These are phyloP conservation scores for Trichoderma orchidacearum DNA, from an alignment of 495 filamentous ascomycete species.

Conservation along the genomic window DNA sequence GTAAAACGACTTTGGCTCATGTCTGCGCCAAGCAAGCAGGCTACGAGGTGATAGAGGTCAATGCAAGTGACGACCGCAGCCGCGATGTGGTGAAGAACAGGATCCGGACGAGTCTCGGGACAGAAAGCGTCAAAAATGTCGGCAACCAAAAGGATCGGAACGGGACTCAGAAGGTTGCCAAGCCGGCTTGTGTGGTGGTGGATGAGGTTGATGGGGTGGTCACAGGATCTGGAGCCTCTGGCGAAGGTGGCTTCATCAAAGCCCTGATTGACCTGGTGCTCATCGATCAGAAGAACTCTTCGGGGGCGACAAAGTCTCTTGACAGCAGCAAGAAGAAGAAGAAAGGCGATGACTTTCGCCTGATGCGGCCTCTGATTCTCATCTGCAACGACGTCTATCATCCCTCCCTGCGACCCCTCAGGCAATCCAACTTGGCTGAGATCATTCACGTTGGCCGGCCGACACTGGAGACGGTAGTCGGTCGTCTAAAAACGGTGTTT, in stretches of 20 bases:
- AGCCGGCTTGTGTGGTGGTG: constrained; percentile 83
- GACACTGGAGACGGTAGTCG: constrained; percentile 72
- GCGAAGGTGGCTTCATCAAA: constrained; percentile 82
- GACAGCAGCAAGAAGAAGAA: constrained; percentile 29
- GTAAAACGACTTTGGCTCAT: constrained; percentile 93
- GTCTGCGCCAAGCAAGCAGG: constrained; percentile 91
- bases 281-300: constrained; percentile 69
- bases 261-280: constrained; percentile 81
- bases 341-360: constrained; percentile 69
- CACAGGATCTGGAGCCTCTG: constrained; percentile 52
- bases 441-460: constrained; percentile 88
- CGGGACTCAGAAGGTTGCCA: constrained; percentile 59
- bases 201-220: constrained; percentile 96
- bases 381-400: constrained; percentile 99
- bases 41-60: constrained; percentile 87
- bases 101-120: constrained; percentile 77
- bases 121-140: constrained; percentile 80
- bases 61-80: constrained; percentile 70
- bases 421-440: constrained; percentile 70
- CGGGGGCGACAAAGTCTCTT: constrained; percentile 21
- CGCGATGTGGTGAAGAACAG: constrained; percentile 72
- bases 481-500: constrained; percentile 70
- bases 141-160: constrained; percentile 43
- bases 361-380: constrained; percentile 77
- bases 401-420: constrained; percentile 68